Evolutionary conservation across 345 rosid genomes (phyloP).

Genomic region (Gossypium herbaceum): DNA sequence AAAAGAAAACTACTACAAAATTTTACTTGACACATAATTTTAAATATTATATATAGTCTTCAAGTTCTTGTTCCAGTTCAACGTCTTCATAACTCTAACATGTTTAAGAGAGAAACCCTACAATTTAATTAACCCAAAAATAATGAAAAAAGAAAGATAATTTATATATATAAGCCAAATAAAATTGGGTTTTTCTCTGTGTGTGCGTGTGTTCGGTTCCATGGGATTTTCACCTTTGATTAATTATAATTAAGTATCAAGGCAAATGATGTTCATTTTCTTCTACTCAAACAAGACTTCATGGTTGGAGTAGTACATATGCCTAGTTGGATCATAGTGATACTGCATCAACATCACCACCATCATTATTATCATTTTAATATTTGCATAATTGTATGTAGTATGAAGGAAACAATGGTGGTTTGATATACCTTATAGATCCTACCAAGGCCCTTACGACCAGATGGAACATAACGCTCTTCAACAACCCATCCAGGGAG

Average conservation of each 20-base stretch:
- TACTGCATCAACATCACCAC: constrained; percentile 7
- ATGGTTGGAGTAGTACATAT: background rate
- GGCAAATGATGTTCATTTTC: background rate
- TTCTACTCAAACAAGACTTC: constrained; percentile 18
- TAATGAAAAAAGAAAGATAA: background rate
- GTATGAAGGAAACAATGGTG: background rate
- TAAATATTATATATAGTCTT: too few relatives aligned
- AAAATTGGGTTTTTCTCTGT: too few relatives aligned
- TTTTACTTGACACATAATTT: background rate
- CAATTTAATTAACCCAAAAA: background rate
- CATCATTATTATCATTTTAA: background rate
- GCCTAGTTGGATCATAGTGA: constrained; percentile 26
- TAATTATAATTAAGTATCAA: background rate
- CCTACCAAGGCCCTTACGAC: background rate
- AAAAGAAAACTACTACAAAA: background rate
- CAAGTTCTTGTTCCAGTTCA: background rate
- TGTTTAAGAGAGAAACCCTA: background rate
- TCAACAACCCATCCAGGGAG: constrained; percentile 14
- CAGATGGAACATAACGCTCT: constrained; percentile 3
- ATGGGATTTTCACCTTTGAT: background rate
- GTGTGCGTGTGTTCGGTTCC: background rate
- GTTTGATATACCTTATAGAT: constrained; percentile 6
- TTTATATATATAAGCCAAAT: too few relatives aligned
- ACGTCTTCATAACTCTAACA: background rate
- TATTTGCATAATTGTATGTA: background rate